Evolutionary conservation across 2,329 filamentous ascomycete species (phyloP), one percentile per base, ranked within the genome.

Genomic region (Stagonosporopsis cucurbitacearum): DNA sequence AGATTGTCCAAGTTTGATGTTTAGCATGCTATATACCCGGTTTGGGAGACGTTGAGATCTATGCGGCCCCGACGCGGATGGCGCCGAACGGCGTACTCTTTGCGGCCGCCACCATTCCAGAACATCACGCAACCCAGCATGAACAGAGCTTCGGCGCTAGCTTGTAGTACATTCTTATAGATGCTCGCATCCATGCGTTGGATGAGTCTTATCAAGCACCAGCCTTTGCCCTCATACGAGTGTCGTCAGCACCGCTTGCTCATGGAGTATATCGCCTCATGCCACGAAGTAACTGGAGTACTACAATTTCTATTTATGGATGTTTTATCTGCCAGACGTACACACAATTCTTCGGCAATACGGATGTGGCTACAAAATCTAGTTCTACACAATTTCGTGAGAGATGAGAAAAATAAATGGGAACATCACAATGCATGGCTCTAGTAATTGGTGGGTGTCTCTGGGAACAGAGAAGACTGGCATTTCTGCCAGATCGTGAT

Each of bases 401-500:
- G 6, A 26, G 25, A 6, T 4, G 25, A 30, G 9, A 11, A 4
- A 12, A 30, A 11, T 30, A 11, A 12, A 30, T 11, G 28, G 6
- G 9, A 12, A 50, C 28, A 33, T 33, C 42, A 22, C 22, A 26
- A 17, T 6, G 30, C 12, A n/a, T 19, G 11, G 12, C 17, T 17
- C 5, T 19, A 19, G 20, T 23, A 25, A 41, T 20, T 50, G 47
- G 51, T 54, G 26, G 51, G 36, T 45, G 51, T 59, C 43, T 54
- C 51, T 60, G 54, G 58, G 48, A 32, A n/a, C 59, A 61, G 59
- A 57, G 58, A 59, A 59, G 55, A 47, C 50, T 63, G 60, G 59
- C 61, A 63, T 61, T n/a, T 60, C 54, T 66, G 62, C 61, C 62
- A 60, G 58, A 59, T 65, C 62, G 53, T 66, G 59, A 62, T 56